Percentiles rank a stretch among this genome's conserved stretches.
Conservation (phyloP, 2,329 filamentous ascomycete genomes). For the Apiospora phragmitis region DNA sequence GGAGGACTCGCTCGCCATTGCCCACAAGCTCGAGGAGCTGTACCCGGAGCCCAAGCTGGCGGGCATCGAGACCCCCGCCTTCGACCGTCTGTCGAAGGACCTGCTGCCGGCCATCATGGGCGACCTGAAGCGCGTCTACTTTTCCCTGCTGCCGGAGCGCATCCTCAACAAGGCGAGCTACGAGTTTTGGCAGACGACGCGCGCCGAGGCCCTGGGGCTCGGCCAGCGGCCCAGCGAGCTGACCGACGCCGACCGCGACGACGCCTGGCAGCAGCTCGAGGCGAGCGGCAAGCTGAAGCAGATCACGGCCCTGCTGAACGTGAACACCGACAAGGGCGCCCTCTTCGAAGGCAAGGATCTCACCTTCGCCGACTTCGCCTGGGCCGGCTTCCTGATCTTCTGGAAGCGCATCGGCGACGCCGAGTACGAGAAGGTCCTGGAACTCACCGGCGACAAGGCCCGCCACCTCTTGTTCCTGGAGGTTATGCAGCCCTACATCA, state of each 20-base stretch:
- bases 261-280: conserved; percentile 45
- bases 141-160: conserved; percentile 48
- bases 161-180: conserved; percentile 52
- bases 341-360: conserved; percentile 60
- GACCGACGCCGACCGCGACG: conserved; percentile 48
- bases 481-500: conserved; percentile 41
- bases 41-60: conserved; percentile 60
- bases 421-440: conserved; percentile 35
- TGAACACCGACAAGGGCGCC: conserved; percentile 53
- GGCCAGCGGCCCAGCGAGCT: conserved; percentile 56
- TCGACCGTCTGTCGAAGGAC: conserved; percentile 44
- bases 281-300: conserved; percentile 27
- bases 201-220: conserved; percentile 48
- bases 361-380: conserved; percentile 60
- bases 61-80: conserved; percentile 49
- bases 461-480: conserved; percentile 42
- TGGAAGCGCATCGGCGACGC: conserved; percentile 33
- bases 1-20: conserved; percentile 66
- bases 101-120: conserved; percentile 35
- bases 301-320: conserved; percentile 49
- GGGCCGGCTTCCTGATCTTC: conserved; percentile 45
- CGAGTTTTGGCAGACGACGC: conserved; percentile 57
- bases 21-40: conserved; percentile 54
- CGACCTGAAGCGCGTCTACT: conserved; percentile 40
- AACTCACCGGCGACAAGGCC: conserved; percentile 35